phyloP scores from a whole-genome alignment of 768 basidiomycete genomes.

The Rossbeevera mucosa region DNA sequence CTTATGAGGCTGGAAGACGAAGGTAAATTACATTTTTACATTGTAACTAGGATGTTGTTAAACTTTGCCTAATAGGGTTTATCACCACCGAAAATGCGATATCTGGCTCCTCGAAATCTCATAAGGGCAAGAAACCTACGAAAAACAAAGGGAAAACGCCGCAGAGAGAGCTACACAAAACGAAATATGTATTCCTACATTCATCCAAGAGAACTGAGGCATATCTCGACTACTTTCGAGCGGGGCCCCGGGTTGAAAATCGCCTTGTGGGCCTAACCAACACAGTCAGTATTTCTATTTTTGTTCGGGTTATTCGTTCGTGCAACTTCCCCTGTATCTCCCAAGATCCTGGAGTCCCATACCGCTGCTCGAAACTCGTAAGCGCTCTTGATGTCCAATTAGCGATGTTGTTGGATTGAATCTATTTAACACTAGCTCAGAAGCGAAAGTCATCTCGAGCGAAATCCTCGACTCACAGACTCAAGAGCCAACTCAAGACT shows the following conservation, averaged over 20 bases:
- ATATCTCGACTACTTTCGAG: conserved; percentile 69
- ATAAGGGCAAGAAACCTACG: conserved; percentile 40
- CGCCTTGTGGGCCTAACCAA: conserved; percentile 57
- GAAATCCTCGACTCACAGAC: conserved; percentile 33
- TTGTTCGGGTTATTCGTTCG: background rate
- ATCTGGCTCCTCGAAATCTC: conserved; percentile 39
- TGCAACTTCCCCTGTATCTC: background rate
- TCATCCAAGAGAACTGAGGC: conserved; percentile 39
- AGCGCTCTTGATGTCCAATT: background rate
- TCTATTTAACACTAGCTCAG: background rate
- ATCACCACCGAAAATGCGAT: conserved; percentile 48
- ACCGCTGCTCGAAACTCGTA: conserved; percentile 14
- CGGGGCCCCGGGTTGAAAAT: conserved; percentile 54
- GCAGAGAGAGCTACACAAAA: conserved; percentile 51
- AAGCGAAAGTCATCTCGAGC: background rate
- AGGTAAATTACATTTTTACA: conserved; percentile 38
- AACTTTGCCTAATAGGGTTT: conserved; percentile 45
- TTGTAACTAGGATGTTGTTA: conserved; percentile 1
- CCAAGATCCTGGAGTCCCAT: conserved; percentile 8
- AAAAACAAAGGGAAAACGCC: conserved; percentile 39
- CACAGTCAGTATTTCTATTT: conserved; percentile 38
- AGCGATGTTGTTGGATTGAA: background rate
- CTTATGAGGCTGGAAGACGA: conserved; percentile 67
- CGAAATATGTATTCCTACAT: conserved; percentile 55
- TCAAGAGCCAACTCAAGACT: conserved; percentile 37